These are phyloP conservation scores for Solanum phureja DNA, from an alignment of 257 asterid species.

Conservation along the genomic window DNA sequence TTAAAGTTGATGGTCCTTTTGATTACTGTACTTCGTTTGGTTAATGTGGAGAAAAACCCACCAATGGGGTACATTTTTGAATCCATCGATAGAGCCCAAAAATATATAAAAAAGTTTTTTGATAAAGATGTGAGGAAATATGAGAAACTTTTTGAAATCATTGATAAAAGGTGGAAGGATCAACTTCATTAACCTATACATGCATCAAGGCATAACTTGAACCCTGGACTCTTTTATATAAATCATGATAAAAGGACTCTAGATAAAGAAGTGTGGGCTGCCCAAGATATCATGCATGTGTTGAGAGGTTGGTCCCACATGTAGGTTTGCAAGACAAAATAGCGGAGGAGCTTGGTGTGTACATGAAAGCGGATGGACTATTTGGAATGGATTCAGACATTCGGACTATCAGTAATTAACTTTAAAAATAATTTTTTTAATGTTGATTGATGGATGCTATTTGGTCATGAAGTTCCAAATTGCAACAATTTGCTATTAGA, in stretches of 20 bases:
- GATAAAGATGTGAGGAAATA: too few species aligned
- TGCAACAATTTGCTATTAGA: background rate
- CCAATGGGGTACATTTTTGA: background rate
- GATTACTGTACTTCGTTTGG: background rate
- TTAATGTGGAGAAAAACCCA: background rate
- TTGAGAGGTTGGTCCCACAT: background rate
- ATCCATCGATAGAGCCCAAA: background rate
- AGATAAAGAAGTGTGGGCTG: background rate
- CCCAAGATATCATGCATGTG: background rate
- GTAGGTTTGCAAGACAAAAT: background rate
- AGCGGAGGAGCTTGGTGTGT: background rate
- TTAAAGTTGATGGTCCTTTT: background rate
- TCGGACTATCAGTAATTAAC: too few species aligned
- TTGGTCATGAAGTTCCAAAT: background rate
- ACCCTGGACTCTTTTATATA: background rate
- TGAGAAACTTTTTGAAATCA: too few species aligned
- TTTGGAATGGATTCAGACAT: background rate
- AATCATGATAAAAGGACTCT: background rate
- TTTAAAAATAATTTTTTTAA: too few species aligned
- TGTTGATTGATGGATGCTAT: too few species aligned
- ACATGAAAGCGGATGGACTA: background rate
- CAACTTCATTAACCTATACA: background rate
- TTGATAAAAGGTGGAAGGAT: background rate
- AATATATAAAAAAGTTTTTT: background rate
- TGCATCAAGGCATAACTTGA: background rate